Conservation (phyloP, 352 stramenopile genomes). For the Phytophthora ramorum region DNA sequence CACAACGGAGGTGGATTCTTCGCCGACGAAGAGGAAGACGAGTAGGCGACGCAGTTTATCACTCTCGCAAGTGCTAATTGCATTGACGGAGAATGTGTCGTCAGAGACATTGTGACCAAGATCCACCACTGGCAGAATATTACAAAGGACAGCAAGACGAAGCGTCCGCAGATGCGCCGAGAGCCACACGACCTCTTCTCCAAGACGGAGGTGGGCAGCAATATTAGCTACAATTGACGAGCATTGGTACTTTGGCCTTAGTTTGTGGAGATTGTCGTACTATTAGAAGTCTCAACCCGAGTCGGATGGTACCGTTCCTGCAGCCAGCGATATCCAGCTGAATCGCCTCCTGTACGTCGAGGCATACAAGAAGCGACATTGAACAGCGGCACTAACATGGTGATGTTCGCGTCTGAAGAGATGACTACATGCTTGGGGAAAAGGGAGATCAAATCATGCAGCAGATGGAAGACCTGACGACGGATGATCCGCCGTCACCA, state of each 20-base stretch:
- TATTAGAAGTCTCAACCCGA: background rate
- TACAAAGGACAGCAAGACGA: constrained; percentile 12
- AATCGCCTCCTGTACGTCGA: constrained; percentile 46
- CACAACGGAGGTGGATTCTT: constrained; percentile 28
- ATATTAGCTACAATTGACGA: background rate
- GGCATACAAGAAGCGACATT: background rate
- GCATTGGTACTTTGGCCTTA: background rate
- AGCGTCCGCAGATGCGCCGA: constrained; percentile 7
- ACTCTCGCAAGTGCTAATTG: background rate
- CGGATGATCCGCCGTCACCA: constrained; percentile 8
- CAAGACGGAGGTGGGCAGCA: constrained; percentile 3
- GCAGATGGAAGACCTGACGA: constrained; percentile 54
- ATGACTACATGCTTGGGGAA: constrained; percentile 57
- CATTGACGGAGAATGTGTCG: constrained; percentile 5
- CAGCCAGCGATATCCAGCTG: constrained; percentile 35
- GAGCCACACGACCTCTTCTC: constrained; percentile 12
- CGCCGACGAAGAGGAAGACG: constrained; percentile 34
- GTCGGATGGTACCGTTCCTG: constrained; percentile 1
- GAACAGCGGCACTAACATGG: background rate
- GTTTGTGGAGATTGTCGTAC: background rate
- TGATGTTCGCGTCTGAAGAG: too few species aligned
- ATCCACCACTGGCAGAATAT: constrained; percentile 27
- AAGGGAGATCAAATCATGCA: constrained; percentile 55
- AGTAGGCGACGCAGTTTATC: constrained; percentile 13
- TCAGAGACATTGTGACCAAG: constrained; percentile 29